Evolutionary conservation across 2,329 filamentous ascomycete genomes (phyloP), one percentile per base, ranked within the genome.

Genomic region (Tolypocladium tropicale): DNA sequence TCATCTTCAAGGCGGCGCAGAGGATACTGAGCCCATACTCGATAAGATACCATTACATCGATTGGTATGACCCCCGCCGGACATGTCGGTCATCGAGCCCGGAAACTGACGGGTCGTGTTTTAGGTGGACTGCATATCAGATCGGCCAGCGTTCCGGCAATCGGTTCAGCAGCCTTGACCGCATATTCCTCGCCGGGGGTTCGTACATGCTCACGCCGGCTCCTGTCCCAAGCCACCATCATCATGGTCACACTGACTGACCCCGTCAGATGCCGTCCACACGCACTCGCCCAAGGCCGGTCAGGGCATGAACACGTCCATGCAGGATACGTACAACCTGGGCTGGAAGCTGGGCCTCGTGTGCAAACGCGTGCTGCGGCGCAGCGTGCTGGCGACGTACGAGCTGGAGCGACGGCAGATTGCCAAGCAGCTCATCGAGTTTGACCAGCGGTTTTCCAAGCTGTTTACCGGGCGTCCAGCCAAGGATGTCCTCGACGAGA

Each of bases 221-320:
- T n/a, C 46, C 18, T 32, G 10, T n/a, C 16, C 28, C 25, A 21
- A 11, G 25, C 9, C 16, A 49, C 28, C 16, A 49, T 5, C 4
- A 78, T 61, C n/a, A 81, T 77, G 1, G 76, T 79, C 59, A 63
- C 59, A 55, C 46, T 36, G 54, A 48, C 30, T 41, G 41, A 53
- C 41, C 12, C 25, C 14, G 30, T 53, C 46, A 55, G 85, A 83
- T 67, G 85, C 78, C 1, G 77, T 81, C 1, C 73, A 80, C 65
- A 74, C 77, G 10, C 66, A 75, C 77, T 28, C 74, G 37, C 84
- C 83, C 23, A 87, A 87, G 63, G 84, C 82, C 0, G 84, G 84
- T 2, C 84, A 88, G 64, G 85, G 86, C 14, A 88, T 89, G 84
- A 89, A 89, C 61, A 80, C 87, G 2, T 81, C 76, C 33, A 86